A percentile compares a stretch with the other conserved stretches of the same genome.
Evolutionary conservation across 2,329 filamentous ascomycete genomes (phyloP).

Genomic region (Aspergillus tanneri): DNA sequence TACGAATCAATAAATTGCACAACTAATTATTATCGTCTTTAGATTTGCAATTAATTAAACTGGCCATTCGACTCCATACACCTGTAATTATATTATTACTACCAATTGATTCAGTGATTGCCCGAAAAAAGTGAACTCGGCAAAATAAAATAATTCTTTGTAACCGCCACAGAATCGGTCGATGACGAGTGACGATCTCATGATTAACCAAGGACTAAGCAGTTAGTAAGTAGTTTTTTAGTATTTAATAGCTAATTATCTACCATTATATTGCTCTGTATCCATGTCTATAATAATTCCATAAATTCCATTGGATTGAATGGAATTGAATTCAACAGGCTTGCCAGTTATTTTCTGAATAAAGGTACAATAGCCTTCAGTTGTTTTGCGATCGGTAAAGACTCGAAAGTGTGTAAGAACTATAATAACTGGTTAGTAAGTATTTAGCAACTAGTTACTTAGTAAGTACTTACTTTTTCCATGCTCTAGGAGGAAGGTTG

Average conservation of each 20-base stretch:
- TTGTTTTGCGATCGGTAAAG: conserved; percentile 4
- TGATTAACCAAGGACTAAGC: conserved; percentile 3
- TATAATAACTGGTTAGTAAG: conserved; percentile 7
- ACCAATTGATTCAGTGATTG: too few relatives aligned
- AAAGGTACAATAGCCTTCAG: conserved; percentile 4
- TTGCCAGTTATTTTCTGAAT: neutral
- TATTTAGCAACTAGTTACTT: too few relatives aligned
- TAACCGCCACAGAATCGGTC: conserved; percentile 7
- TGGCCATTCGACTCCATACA: conserved; percentile 9
- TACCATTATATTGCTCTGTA: conserved; percentile 3
- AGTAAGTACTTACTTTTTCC: conserved; percentile 10
- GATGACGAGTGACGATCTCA: conserved; percentile 8
- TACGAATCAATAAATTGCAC: too few relatives aligned
- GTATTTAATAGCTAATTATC: too few relatives aligned
- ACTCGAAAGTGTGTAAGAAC: conserved; percentile 11
- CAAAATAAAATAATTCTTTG: conserved; percentile 12
- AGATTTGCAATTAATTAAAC: too few relatives aligned
- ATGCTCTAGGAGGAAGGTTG: conserved; percentile 6
- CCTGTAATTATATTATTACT: neutral
- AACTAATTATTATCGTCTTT: too few relatives aligned
- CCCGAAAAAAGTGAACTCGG: conserved; percentile 9
- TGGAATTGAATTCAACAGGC: conserved; percentile 6
- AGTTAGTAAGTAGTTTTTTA: too few relatives aligned
- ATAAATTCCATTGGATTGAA: conserved; percentile 6
- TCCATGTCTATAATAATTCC: conserved; percentile 11